Evolutionary conservation across 2,329 filamentous ascomycete species (phyloP).

Genomic region (Trichophaea hybrida): DNA sequence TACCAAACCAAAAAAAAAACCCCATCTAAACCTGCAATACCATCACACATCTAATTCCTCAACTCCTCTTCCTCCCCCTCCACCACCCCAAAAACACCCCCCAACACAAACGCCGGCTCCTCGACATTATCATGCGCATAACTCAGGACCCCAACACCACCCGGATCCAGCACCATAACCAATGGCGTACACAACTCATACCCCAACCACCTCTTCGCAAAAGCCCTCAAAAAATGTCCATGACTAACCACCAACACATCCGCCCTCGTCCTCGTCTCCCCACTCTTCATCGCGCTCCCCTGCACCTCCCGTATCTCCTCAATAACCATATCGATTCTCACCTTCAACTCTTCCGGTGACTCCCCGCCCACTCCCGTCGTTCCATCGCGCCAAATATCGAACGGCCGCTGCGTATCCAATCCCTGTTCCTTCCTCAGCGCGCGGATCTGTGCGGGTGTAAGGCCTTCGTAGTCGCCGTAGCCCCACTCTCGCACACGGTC

Average conservation of each 20-base stretch:
- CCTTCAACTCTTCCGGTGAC: conserved; percentile 34
- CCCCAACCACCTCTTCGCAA: conserved; percentile 42
- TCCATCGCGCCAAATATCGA: conserved; percentile 40
- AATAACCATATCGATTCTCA: conserved; percentile 39
- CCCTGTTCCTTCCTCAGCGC: conserved; percentile 31
- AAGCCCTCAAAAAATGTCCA: conserved; percentile 41
- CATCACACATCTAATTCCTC: neutral
- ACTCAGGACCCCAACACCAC: conserved; percentile 31
- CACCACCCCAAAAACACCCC: conserved; percentile 28
- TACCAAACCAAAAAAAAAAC: too few relatives aligned
- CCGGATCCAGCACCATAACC: conserved; percentile 32
- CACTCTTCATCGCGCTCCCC: conserved; percentile 22
- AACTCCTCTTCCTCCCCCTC: conserved; percentile 4
- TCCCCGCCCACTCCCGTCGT: conserved; percentile 11
- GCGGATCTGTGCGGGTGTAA: conserved; percentile 35
- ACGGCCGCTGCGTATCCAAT: conserved; percentile 34
- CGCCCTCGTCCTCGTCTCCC: conserved; percentile 21
- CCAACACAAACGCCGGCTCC: conserved; percentile 31
- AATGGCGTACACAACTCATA: conserved; percentile 31
- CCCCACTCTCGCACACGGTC: conserved; percentile 40
- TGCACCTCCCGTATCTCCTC: conserved; percentile 34
- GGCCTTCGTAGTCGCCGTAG: conserved; percentile 39
- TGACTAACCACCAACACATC: conserved; percentile 39
- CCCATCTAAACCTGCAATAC: too few relatives aligned
- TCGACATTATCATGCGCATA: conserved; percentile 31